Evolutionary conservation across 129 eudicot species (phyloP).

Genomic region (Flaveria ramosissima): DNA sequence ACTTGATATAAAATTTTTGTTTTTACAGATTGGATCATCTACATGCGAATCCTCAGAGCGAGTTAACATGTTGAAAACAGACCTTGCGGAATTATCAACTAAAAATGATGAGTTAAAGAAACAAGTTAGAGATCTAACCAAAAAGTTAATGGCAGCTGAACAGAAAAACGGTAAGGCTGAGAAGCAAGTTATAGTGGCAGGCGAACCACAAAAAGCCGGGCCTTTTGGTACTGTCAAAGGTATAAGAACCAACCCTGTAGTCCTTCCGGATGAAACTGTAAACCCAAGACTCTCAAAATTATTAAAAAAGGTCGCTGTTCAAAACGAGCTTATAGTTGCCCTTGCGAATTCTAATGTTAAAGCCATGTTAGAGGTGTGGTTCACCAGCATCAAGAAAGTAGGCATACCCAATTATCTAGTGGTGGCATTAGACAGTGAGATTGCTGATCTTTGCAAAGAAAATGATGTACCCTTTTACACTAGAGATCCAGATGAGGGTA

Average conservation of each 20-base stretch:
- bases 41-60: constrained; percentile 53
- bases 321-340: constrained; percentile 68
- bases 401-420: constrained; percentile 70
- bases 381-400: constrained; percentile 57
- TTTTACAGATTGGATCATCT: constrained; percentile 36
- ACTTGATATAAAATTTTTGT: not conserved
- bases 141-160: constrained; percentile 51
- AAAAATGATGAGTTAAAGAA: constrained; percentile 54
- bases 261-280: constrained; percentile 60
- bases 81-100: constrained; percentile 43
- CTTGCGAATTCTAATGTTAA: constrained; percentile 76
- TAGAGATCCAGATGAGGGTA: constrained; percentile 62
- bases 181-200: constrained; percentile 44
- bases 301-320: constrained; percentile 54
- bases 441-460: constrained; percentile 60
- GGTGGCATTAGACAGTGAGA: constrained; percentile 62
- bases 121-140: constrained; percentile 58
- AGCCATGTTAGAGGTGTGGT: constrained; percentile 60
- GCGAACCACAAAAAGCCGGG: constrained; percentile 60
- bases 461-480: constrained; percentile 60
- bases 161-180: constrained; percentile 59
- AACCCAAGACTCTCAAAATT: constrained; percentile 69
- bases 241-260: constrained; percentile 63
- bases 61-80: constrained; percentile 49
- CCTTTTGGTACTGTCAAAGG: constrained; percentile 77